phyloP scores from a whole-genome alignment of 148 eudicot genomes.

The Amaranthus hypochondriacus region DNA sequence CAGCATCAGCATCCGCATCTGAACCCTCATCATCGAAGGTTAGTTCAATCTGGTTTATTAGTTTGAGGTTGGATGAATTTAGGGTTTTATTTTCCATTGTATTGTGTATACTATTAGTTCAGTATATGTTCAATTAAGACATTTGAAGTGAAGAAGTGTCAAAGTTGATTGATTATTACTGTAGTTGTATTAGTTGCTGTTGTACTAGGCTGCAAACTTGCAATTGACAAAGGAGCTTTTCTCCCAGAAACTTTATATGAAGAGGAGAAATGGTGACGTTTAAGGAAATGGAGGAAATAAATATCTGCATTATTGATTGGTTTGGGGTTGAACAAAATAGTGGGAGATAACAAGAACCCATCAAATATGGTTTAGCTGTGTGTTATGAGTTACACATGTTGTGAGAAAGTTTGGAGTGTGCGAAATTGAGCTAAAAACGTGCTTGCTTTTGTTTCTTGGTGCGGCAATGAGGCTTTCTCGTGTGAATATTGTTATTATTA shows the following conservation, averaged over 20 bases:
- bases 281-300: not conserved
- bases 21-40: constrained; percentile 21
- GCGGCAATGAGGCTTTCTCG: not conserved
- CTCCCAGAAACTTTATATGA: no score
- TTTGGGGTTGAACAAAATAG: not conserved
- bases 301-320: not conserved
- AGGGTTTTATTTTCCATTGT: not conserved
- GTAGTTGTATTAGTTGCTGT: not conserved
- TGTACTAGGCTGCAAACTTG: not conserved
- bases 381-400: not conserved
- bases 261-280: not conserved
- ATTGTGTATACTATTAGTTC: not conserved
- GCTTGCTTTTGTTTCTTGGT: not conserved
- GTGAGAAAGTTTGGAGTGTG: not conserved
- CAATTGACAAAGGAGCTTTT: not conserved
- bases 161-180: not conserved
- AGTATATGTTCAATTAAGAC: not conserved
- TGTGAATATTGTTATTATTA: not conserved
- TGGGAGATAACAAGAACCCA: not conserved
- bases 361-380: not conserved
- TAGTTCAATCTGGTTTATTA: not conserved
- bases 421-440: not conserved
- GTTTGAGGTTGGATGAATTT: not conserved
- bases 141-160: not conserved
- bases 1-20: constrained; percentile 33